Conservation (phyloP, 306 rosid genomes). For the Dicorynia guianensis region DNA sequence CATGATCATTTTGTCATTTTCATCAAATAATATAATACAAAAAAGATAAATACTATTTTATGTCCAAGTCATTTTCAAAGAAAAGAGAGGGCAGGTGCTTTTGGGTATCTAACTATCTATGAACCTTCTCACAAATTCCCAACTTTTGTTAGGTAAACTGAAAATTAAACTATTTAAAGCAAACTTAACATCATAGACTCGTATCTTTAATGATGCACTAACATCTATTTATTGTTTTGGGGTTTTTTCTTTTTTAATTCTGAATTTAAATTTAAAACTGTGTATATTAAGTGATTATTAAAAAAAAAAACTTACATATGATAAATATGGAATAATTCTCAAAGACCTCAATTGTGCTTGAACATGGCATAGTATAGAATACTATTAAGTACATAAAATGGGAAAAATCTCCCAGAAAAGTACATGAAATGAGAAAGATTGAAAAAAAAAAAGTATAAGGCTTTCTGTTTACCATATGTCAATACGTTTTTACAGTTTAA, state of each 20-base stretch:
- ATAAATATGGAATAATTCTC: too few relatives aligned
- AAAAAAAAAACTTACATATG: background rate
- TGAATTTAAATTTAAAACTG: too few relatives aligned
- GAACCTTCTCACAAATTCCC: background rate
- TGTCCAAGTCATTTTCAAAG: constrained; percentile 21
- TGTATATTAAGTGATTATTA: too few relatives aligned
- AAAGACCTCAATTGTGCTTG: background rate
- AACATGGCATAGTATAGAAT: background rate
- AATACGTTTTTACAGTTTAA: background rate
- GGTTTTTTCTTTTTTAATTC: too few relatives aligned
- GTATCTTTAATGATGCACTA: too few relatives aligned
- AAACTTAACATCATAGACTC: too few relatives aligned
- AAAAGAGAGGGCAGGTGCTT: background rate
- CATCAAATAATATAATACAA: background rate
- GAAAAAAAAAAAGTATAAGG: background rate
- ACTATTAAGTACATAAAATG: background rate
- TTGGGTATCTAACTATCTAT: background rate
- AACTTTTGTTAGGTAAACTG: background rate
- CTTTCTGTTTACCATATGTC: background rate
- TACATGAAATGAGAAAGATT: background rate
- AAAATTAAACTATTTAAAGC: background rate
- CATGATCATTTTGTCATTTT: background rate
- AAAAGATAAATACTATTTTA: background rate
- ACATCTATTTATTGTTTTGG: too few relatives aligned
- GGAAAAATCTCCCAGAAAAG: too few relatives aligned